Evolutionary conservation across 1,139 yeast species (phyloP).

Genomic region (Citeromyces siamensis): DNA sequence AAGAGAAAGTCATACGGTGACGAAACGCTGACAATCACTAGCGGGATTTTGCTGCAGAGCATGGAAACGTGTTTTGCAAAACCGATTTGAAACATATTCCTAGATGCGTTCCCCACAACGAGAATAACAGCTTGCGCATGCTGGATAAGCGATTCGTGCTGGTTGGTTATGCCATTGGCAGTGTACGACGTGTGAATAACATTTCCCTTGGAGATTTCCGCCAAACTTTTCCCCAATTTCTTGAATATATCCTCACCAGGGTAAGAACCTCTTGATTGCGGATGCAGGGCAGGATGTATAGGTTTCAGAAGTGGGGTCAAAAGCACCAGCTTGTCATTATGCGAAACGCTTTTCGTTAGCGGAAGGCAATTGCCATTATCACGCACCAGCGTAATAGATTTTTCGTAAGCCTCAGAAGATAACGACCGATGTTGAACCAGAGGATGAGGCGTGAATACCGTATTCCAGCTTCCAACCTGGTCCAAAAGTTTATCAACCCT

Average conservation of each 20-base stretch:
- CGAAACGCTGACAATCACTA: conserved; percentile 49
- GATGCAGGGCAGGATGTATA: conserved; percentile 16
- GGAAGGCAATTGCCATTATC: conserved; percentile 44
- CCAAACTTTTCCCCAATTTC: conserved; percentile 29
- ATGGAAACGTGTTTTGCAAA: conserved; percentile 46
- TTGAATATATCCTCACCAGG: conserved; percentile 50
- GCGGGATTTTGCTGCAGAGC: conserved; percentile 38
- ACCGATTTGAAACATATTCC: conserved; percentile 58
- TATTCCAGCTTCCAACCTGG: conserved; percentile 33
- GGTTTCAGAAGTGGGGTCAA: conserved; percentile 43
- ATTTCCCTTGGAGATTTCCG: conserved; percentile 21
- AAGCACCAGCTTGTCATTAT: conserved; percentile 25
- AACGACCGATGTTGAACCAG: conserved; percentile 33
- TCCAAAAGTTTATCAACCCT: conserved; percentile 34
- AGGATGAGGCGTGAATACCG: conserved; percentile 23
- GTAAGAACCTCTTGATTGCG: conserved; percentile 19
- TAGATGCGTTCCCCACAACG: conserved; percentile 48
- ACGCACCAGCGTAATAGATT: conserved; percentile 42
- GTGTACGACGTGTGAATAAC: conserved; percentile 53
- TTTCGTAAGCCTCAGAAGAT: conserved; percentile 35
- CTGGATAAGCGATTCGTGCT: conserved; percentile 46
- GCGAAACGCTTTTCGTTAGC: conserved; percentile 28
- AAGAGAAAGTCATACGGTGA: conserved; percentile 55
- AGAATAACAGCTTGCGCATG: conserved; percentile 44
- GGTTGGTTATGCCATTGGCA: conserved; percentile 47